Conservation (phyloP, 495 filamentous ascomycete species). For the Penicillium macrosclerotiorum region DNA sequence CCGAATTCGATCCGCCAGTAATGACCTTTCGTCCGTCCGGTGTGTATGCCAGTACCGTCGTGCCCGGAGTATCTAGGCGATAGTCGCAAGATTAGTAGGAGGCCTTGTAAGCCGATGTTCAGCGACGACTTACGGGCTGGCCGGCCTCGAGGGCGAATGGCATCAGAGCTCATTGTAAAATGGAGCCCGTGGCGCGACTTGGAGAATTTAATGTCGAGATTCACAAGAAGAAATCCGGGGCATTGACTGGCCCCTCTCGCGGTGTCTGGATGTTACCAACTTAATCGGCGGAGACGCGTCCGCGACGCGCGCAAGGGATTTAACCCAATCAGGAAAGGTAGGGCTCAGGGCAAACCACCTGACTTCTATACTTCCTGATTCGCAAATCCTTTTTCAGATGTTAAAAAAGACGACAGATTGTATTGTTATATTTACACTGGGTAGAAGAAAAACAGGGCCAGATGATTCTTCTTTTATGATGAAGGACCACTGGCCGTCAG, state of each 20-base stretch:
- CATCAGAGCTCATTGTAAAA: slow-evolving; percentile 35
- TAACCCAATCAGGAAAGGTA: slow-evolving; percentile 29
- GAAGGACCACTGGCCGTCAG: slow-evolving; percentile 49
- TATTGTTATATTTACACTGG: too few species aligned
- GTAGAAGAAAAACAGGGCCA: too few species aligned
- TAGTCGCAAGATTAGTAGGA: slow-evolving; percentile 11
- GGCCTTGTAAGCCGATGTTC: not conserved
- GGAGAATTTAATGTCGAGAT: not conserved
- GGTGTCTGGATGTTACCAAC: slow-evolving; percentile 12
- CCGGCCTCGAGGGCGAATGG: slow-evolving; percentile 41
- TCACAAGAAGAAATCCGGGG: slow-evolving; percentile 5
- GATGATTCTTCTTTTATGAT: too few species aligned
- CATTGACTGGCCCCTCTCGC: slow-evolving; percentile 6
- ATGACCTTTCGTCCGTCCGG: slow-evolving; percentile 68
- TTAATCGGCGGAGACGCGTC: slow-evolving; percentile 24
- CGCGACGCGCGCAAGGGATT: slow-evolving; percentile 26
- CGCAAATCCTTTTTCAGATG: too few species aligned
- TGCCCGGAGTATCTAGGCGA: slow-evolving; percentile 61
- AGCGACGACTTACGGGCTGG: slow-evolving; percentile 42
- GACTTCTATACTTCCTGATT: not conserved
- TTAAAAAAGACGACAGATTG: too few species aligned
- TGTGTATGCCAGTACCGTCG: slow-evolving; percentile 65
- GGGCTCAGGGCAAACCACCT: slow-evolving; percentile 39
- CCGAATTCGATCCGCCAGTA: slow-evolving; percentile 87
- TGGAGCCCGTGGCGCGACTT: not conserved